Evolutionary conservation across 2,329 filamentous ascomycete genomes (phyloP), one percentile per base, ranked within the genome.

Genomic region (Periconia sp.): DNA sequence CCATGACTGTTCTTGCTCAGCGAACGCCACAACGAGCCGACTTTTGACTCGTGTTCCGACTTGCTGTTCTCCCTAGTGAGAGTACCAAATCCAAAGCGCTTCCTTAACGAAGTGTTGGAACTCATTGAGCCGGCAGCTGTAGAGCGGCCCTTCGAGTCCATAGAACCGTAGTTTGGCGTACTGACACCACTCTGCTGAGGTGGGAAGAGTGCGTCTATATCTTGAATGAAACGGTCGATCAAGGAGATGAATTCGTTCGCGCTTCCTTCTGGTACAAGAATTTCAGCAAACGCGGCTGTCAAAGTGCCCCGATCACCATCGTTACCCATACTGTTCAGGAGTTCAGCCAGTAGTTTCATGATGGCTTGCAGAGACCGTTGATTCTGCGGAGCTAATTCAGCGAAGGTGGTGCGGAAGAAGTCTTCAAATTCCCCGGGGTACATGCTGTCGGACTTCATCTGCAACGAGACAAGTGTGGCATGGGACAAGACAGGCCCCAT

Each of bases 291-390:
- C 1, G 90, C 88, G 31, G 89, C 83, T 0, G 91, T 96, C 56
- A 97, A 73, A 16, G 89, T 88, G 35, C 92, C 92, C 34, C 92
- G 82, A 65, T 96, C 92, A 22, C 90, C 88, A 63, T 96, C 92
- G 59, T 95, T 96, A 36, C 86, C 86, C 54, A 91, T 96, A 3
- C 89, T 91, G 52, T 95, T 91, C 5, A 96, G 80, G 21, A 97
- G 76, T 62, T 96, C 90, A 1, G 89, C 88, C 17, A 97, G 78
- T 22, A 97, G 78, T 60, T 90, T 92, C 62, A 96, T 86, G 36
- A 96, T 81, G 1, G 87, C 84, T 25, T 87, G 87, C 53, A 96
- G 89, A 1, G 92, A 91, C 48, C 92, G 83, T 51, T 82, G 80
- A 46, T 84, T 84, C 45, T 84, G 81, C 15, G 80, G 79, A 5